Percentiles rank a stretch among this genome's conserved stretches.
phyloP scores from a whole-genome alignment of 2,329 filamentous ascomycete species.

The Eurotiales sp. region DNA sequence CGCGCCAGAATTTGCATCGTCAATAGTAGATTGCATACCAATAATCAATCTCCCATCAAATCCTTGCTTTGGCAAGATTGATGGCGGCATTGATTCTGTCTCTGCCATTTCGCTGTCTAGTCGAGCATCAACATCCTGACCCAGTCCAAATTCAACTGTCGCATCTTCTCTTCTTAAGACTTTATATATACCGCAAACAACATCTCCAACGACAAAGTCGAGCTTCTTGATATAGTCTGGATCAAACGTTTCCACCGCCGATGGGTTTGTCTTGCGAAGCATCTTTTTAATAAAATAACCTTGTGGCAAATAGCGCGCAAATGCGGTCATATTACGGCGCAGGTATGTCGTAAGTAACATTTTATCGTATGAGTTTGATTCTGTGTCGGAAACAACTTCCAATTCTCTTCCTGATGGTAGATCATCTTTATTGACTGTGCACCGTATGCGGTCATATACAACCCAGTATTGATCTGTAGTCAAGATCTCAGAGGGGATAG shows the following conservation, averaged over 20 bases:
- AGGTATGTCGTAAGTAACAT: constrained; percentile 27
- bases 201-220: constrained; percentile 27
- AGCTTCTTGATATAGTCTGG: constrained; percentile 23
- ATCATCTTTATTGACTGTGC: not conserved
- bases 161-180: constrained; percentile 23
- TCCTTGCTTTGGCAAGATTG: constrained; percentile 8
- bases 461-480: not conserved
- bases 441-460: constrained; percentile 10
- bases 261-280: constrained; percentile 10
- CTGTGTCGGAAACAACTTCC: not conserved
- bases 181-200: constrained; percentile 31
- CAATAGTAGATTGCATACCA: constrained; percentile 14
- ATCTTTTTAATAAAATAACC: constrained; percentile 25
- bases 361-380: constrained; percentile 7
- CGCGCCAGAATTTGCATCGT: constrained; percentile 1
- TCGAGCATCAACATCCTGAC: not conserved
- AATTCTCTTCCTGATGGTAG: not conserved
- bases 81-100: not conserved
- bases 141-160: constrained; percentile 31
- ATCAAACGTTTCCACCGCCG: constrained; percentile 23
- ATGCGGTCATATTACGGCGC: constrained; percentile 32
- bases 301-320: constrained; percentile 30
- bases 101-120: not conserved
- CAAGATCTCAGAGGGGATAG: not conserved
- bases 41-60: constrained; percentile 24